Evolutionary conservation across 2,329 filamentous ascomycete genomes (phyloP).

Genomic region (Xylaria arbuscula): DNA sequence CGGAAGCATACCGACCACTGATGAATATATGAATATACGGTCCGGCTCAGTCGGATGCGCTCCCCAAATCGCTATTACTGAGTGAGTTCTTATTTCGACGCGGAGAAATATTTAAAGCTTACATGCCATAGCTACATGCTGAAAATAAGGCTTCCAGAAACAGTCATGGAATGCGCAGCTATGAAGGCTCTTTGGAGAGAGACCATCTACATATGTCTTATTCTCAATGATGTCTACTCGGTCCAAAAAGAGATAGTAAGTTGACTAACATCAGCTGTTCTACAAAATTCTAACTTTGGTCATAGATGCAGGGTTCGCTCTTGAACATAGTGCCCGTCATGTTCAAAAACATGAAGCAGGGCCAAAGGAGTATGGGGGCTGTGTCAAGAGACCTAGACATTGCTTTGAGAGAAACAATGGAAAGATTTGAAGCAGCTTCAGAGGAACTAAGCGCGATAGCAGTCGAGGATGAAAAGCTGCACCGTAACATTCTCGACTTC

Average conservation of each 20-base stretch:
- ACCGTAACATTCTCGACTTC: conserved; percentile 41
- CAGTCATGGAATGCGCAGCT: conserved; percentile 42
- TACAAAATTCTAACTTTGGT: background rate
- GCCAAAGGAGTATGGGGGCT: conserved; percentile 36
- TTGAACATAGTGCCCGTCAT: conserved; percentile 46
- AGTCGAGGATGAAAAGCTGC: conserved; percentile 35
- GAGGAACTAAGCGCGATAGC: conserved; percentile 35
- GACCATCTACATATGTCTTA: conserved; percentile 45
- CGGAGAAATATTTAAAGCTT: background rate
- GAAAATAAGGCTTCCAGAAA: conserved; percentile 44
- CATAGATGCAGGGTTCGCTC: conserved; percentile 43
- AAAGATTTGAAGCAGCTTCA: conserved; percentile 42
- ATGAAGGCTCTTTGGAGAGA: conserved; percentile 47
- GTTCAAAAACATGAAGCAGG: conserved; percentile 41
- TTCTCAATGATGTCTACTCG: conserved; percentile 47
- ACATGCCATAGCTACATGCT: conserved; percentile 44
- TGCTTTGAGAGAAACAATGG: conserved; percentile 37
- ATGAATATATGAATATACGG: conserved; percentile 46
- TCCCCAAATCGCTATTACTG: conserved; percentile 47
- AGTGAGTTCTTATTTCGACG: conserved; percentile 38
- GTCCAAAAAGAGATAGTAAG: conserved; percentile 48
- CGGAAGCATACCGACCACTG: conserved; percentile 43
- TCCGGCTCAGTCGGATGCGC: conserved; percentile 47
- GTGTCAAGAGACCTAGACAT: conserved; percentile 40
- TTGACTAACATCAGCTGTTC: background rate